These are phyloP conservation scores for Paramecium sonneborni DNA, from an alignment of 73 alveolate species.

Conservation along the genomic window DNA sequence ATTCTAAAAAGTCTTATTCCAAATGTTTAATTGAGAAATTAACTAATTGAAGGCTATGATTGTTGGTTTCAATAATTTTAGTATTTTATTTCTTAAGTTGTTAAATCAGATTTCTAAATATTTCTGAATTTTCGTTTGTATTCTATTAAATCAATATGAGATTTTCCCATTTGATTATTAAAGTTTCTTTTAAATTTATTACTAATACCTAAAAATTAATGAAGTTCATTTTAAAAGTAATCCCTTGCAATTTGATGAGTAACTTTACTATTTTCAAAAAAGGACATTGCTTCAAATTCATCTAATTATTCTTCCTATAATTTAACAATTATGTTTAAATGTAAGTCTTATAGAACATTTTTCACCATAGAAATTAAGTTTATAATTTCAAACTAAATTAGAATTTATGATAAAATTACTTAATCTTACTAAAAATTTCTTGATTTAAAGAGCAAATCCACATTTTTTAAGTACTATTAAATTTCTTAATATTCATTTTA, in stretches of 20 bases:
- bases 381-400: not conserved
- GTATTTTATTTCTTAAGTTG: not conserved
- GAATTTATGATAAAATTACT: not conserved
- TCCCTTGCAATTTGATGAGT: not conserved
- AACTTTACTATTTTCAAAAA: constrained; percentile 9
- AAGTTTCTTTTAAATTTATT: not conserved
- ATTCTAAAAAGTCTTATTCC: not conserved
- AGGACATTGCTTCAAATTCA: not conserved
- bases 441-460: not conserved
- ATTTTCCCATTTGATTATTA: not conserved
- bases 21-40: not conserved
- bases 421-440: constrained; percentile 26
- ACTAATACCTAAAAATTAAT: not conserved
- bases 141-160: not conserved
- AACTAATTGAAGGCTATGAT: not conserved
- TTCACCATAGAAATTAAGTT: not conserved
- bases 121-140: not conserved
- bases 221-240: not conserved
- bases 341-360: not conserved
- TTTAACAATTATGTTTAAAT: not conserved
- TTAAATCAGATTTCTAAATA: not conserved
- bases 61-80: not conserved
- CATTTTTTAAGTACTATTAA: not conserved
- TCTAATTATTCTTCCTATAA: not conserved
- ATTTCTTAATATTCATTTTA: constrained; percentile 31